Percentiles rank a stretch among this genome's conserved stretches.
Conservation (phyloP, 2,329 filamentous ascomycete species). For the Phaeosphaeriaceae sp. region DNA sequence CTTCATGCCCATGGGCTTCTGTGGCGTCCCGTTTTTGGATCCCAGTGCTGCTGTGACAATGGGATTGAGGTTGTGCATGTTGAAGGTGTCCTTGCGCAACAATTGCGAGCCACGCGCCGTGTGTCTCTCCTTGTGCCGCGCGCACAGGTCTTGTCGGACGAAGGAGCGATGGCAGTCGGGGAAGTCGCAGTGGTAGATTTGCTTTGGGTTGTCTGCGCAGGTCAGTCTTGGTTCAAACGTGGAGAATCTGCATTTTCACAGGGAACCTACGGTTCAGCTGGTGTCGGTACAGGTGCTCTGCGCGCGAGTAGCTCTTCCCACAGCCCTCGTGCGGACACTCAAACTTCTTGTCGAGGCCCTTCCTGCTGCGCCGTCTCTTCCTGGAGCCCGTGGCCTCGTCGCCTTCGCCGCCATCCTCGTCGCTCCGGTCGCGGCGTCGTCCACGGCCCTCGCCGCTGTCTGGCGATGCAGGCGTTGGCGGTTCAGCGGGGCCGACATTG, state of each 20-base stretch:
- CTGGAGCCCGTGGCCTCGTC: conserved; percentile 42
- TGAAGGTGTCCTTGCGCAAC: conserved; percentile 73
- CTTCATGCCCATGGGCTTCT: conserved; percentile 25
- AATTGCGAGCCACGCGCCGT: conserved; percentile 74
- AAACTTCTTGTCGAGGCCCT: conserved; percentile 76
- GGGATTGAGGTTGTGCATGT: conserved; percentile 58
- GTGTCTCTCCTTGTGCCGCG: conserved; percentile 64
- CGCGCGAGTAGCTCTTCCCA: conserved; percentile 94
- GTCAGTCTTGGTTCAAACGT: background rate
- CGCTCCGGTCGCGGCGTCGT: conserved; percentile 47
- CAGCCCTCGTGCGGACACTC: conserved; percentile 82
- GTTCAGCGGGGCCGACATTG: conserved; percentile 30
- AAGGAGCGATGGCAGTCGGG: conserved; percentile 89
- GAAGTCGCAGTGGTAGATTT: conserved; percentile 93
- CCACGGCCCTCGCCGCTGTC: conserved; percentile 45
- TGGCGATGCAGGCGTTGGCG: conserved; percentile 42
- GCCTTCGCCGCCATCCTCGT: conserved; percentile 36
- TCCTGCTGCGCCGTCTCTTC: conserved; percentile 74
- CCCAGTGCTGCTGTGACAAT: conserved; percentile 50
- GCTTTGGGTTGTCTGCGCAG: conserved; percentile 80
- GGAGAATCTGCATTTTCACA: background rate
- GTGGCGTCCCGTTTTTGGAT: conserved; percentile 33
- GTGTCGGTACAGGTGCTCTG: conserved; percentile 95
- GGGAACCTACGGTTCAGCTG: conserved; percentile 82
- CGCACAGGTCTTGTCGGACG: conserved; percentile 90